These are phyloP conservation scores for Canavalia ensiformis DNA, from an alignment of 306 rosid genomes.

Conservation along the genomic window DNA sequence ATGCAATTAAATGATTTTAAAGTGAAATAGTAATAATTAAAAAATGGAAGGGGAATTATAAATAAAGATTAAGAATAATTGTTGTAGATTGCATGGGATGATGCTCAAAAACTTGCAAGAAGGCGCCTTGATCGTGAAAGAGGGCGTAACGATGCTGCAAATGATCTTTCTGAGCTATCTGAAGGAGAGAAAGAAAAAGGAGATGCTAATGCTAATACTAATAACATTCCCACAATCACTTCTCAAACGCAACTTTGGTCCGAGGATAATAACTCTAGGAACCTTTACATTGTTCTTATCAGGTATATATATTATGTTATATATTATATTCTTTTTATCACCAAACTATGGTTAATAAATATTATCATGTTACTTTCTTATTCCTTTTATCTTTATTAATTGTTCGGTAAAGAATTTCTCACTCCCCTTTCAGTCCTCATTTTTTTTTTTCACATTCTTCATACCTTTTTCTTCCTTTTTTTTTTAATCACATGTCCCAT, in stretches of 20 bases:
- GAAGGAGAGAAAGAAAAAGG: constrained; percentile 86
- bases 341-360: background rate
- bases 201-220: constrained; percentile 47
- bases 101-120: constrained; percentile 63
- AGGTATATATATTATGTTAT: constrained; percentile 49
- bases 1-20: no score
- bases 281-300: constrained; percentile 75
- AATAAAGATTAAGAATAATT: no score
- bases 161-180: constrained; percentile 78
- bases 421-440: no score
- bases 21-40: no score
- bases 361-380: background rate
- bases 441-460: no score
- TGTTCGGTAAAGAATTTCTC: background rate
- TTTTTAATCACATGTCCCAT: no score
- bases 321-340: background rate
- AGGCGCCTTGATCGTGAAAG: constrained; percentile 65
- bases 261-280: constrained; percentile 60
- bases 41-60: background rate
- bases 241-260: constrained; percentile 68
- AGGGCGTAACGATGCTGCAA: constrained; percentile 75
- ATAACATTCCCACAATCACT: constrained; percentile 56
- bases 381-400: background rate
- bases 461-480: no score
- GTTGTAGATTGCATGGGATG: constrained; percentile 77